A percentile compares a stretch with the other conserved stretches of the same genome.
Conservation (phyloP, 805 yeast genomes). For the Hanseniaspora taiwanica region DNA sequence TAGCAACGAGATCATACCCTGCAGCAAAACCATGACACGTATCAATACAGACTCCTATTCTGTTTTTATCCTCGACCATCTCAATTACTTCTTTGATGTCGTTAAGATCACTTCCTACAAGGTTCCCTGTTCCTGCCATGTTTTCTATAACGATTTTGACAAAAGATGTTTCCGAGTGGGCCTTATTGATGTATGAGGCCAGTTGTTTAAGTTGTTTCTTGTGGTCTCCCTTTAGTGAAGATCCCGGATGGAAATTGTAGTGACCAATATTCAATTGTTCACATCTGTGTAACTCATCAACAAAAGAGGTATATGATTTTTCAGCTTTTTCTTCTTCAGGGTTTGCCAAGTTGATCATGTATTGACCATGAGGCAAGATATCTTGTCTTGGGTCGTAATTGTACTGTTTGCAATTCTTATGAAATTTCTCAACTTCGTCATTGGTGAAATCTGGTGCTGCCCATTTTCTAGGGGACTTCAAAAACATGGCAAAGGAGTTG, state of each 20-base stretch:
- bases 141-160: constrained; percentile 88
- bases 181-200: constrained; percentile 70
- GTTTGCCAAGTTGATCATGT: constrained; percentile 82
- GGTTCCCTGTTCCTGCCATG: constrained; percentile 95
- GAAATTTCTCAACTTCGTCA: constrained; percentile 57
- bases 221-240: constrained; percentile 64
- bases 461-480: constrained; percentile 89
- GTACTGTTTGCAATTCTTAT: constrained; percentile 42
- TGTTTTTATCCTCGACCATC: constrained; percentile 58
- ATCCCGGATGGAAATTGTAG: constrained; percentile 91
- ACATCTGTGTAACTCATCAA: constrained; percentile 82
- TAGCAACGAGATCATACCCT: constrained; percentile 70
- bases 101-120: constrained; percentile 69
- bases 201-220: constrained; percentile 48
- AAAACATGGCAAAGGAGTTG: constrained; percentile 79
- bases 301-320: constrained; percentile 61
- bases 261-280: constrained; percentile 73
- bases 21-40: constrained; percentile 97
- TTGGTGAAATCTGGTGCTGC: constrained; percentile 61
- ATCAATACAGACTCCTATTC: constrained; percentile 94
- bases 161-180: constrained; percentile 55
- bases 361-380: constrained; percentile 88
- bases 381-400: constrained; percentile 67
- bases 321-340: constrained; percentile 71
- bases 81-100: constrained; percentile 68